Base-by-base conservation (phyloP, 2,329 filamentous ascomycete species). In the Beauveria bassiana region DNA sequence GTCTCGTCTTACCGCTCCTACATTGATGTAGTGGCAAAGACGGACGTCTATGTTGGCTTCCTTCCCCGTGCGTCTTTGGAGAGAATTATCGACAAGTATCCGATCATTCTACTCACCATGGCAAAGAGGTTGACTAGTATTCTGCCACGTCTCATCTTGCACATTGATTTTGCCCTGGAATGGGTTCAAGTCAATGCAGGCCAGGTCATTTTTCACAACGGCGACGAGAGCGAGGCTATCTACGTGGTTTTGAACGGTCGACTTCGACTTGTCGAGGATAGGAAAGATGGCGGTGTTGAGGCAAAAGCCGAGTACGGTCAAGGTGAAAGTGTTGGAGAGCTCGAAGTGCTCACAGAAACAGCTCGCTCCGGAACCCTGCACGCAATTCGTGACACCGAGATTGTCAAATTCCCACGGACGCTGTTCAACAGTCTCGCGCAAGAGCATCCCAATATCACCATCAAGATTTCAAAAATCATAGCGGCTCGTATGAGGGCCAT, bases 391-490 rank as follows among this genome's bases (percentile, higher is more conserved):
- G 95, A 98, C 66, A 98, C 95, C 0, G 95, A 99, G 71, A 78
- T 99, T 31, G 93, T 96, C 62, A 98, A 96, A 69, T 96, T 99
- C 63, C 95, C 95, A 1, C 90, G 93, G 62, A 96, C 91, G 0
- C 78, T 99, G 1, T 99, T 99, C 80, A 99, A 99, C 78, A 99
- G 95, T 70, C 83, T 99, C 59, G 95, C 95, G 0, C 89, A 96
- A 70, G 95, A 99, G 70, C 95, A 99, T 70, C 95, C 95, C 5
- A 96, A 92, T 49, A 99, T 99, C 70, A 98, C 95, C 0, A 98
- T 99, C 73, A 97, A 98, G 74, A 96, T 99, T 31, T 98, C 95
- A 1, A 99, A 98, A 74, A 95, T 99, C 67, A 97, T 99, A 68
- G 95, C 95, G 0, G 92, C 93, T 42, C 86, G 95, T 3, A 98